Percentiles rank a stretch among this genome's conserved stretches.
These are phyloP conservation scores for Sporopachydermia quercuum DNA, from an alignment of 805 yeast species.

Conservation along the genomic window DNA sequence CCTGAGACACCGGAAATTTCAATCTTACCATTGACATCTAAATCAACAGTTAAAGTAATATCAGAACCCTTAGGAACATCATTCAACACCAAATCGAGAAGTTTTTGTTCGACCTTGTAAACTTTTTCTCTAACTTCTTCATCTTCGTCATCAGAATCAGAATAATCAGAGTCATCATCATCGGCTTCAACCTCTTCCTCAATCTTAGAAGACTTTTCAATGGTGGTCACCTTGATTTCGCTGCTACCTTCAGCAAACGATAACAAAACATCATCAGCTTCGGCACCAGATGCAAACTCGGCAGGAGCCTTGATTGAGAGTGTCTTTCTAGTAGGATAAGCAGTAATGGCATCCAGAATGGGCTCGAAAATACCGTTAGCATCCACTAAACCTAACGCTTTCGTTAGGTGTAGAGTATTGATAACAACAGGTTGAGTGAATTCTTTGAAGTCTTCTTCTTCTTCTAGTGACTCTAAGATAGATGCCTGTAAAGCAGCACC, in stretches of 20 bases:
- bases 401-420: slow-evolving; percentile 74
- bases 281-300: slow-evolving; percentile 42
- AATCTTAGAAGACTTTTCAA: slow-evolving; percentile 47
- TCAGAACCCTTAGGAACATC: slow-evolving; percentile 49
- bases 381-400: slow-evolving; percentile 74
- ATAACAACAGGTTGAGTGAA: slow-evolving; percentile 71
- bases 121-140: slow-evolving; percentile 68
- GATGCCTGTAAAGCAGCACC: slow-evolving; percentile 98
- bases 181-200: slow-evolving; percentile 39
- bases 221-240: slow-evolving; percentile 64
- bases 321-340: slow-evolving; percentile 71
- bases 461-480: slow-evolving; percentile 60
- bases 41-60: slow-evolving; percentile 40
- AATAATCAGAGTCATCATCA: slow-evolving; percentile 33
- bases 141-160: slow-evolving; percentile 72
- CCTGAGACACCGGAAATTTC: not conserved
- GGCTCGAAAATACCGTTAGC: slow-evolving; percentile 58
- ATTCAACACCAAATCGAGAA: slow-evolving; percentile 67
- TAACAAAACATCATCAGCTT: slow-evolving; percentile 44
- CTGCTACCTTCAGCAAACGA: slow-evolving; percentile 78
- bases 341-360: slow-evolving; percentile 68
- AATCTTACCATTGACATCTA: not conserved
- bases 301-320: slow-evolving; percentile 22
- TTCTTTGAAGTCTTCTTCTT: slow-evolving; percentile 68
- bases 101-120: slow-evolving; percentile 53